Conservation (phyloP, 352 stramenopile species). For the Globisporangium radiosum region DNA sequence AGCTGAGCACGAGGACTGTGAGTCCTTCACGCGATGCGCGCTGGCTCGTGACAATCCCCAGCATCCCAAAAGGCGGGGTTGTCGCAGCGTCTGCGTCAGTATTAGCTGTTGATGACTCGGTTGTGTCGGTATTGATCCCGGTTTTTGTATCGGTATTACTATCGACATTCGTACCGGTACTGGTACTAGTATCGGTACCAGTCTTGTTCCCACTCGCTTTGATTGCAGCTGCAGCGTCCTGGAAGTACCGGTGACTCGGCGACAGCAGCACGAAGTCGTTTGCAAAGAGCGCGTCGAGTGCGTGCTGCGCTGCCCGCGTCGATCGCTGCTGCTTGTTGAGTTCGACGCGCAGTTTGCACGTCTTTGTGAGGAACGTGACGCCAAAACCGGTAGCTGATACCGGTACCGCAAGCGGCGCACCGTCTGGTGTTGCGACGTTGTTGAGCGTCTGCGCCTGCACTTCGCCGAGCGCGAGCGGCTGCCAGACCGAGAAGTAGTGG, state of each 20-base stretch:
- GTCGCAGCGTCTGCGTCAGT: background rate
- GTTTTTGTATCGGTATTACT: too few species aligned
- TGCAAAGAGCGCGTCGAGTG: constrained; percentile 46
- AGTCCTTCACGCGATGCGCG: constrained; percentile 66
- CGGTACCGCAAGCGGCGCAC: constrained; percentile 39
- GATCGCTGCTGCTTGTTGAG: constrained; percentile 30
- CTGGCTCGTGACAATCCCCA: constrained; percentile 73
- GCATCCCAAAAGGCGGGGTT: constrained; percentile 30
- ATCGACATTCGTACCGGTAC: background rate
- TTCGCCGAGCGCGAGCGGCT: constrained; percentile 80
- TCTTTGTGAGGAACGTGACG: constrained; percentile 55
- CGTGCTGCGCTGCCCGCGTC: constrained; percentile 16
- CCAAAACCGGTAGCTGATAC: constrained; percentile 40
- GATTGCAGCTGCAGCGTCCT: constrained; percentile 20
- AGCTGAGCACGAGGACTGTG: constrained; percentile 51
- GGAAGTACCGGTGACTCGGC: constrained; percentile 44
- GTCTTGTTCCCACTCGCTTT: background rate
- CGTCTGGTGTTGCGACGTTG: constrained; percentile 62
- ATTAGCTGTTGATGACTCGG: constrained; percentile 4
- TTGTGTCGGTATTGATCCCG: background rate
- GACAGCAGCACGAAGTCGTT: constrained; percentile 82
- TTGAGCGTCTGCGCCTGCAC: constrained; percentile 85
- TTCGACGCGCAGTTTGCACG: constrained; percentile 66
- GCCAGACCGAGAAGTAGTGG: constrained; percentile 87
- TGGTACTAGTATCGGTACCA: background rate